Base-by-base conservation (phyloP, 768 basidiomycete genomes). In the Panaeolus cyanescens region DNA sequence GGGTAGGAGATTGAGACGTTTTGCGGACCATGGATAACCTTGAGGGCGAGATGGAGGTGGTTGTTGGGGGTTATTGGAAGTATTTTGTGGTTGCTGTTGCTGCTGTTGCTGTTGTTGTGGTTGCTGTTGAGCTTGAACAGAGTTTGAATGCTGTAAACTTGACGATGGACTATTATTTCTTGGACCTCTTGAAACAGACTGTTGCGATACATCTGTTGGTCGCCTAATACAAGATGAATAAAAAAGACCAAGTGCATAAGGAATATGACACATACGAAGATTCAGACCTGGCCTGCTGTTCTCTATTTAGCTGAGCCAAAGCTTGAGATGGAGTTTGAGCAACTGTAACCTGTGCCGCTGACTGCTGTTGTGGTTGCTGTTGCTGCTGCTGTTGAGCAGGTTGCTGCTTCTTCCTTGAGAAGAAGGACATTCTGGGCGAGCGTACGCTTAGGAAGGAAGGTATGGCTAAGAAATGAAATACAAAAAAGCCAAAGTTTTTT, bases 341-440 rank as follows among this genome's bases (percentile, higher is more conserved):
- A 50, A 86, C 75, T 39, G 84, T 13, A 50, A 28, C 45, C 17
- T 55, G 54, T 55, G 54, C 54, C 32, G 36, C 36, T 79, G 64
- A 85, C 83, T 70, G 76, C 73, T 54, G 82, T 62, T 45, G 78
- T 68, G 68, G 71, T 45, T 56, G 65, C 30, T 63, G 64, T 50
- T 63, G 62, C 33, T 37, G 67, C 31, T 45, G 67, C 66, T 82
- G 82, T 22, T 74, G 76, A 65, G 77, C 75, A 55, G 77, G 83
- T 57, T 85, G 81, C 65, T 87, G 84, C 85, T 91, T 93, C 88
- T 88, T 92, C 84, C 91, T 85, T 42, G 86, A 89, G 85, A 94
- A 94, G 91, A 93, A 94, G 83, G 91, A 92, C 92, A 94, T 94
- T 86, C 89, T 89, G 75, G 87, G 79, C 65, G 85, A 70, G 76